A percentile compares a stretch with the other conserved stretches of the same genome.
Evolutionary conservation across 2,329 filamentous ascomycete species (phyloP).

Genomic region (Ophiocordyceps sinensis): DNA sequence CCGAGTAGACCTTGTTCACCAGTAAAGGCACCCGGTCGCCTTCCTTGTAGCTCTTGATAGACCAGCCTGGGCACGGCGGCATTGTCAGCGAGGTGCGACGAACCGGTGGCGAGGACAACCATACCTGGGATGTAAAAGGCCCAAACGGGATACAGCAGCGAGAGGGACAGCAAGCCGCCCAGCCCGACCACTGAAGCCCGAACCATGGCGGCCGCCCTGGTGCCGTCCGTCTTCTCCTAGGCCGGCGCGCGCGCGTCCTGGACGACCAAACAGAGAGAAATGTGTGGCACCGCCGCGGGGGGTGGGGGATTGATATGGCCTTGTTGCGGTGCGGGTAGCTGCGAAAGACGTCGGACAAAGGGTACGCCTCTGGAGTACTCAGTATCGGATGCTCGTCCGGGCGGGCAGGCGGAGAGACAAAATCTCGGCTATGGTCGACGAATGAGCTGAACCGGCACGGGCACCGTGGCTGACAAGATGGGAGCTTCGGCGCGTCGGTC

Average conservation of each 20-base stretch:
- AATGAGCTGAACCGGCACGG: too few species aligned
- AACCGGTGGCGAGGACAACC: slow-evolving; percentile 6
- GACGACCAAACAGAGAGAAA: too few species aligned
- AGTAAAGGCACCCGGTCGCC: slow-evolving; percentile 69
- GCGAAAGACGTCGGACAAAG: not conserved
- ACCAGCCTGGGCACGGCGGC: slow-evolving; percentile 51
- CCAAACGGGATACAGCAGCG: slow-evolving; percentile 22
- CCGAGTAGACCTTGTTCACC: slow-evolving; percentile 84
- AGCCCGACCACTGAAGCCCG: slow-evolving; percentile 17
- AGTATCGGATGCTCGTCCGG: too few species aligned
- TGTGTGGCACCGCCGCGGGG: not conserved
- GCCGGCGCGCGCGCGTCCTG: not conserved
- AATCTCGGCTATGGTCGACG: too few species aligned
- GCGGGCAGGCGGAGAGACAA: too few species aligned
- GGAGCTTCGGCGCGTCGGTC: too few species aligned
- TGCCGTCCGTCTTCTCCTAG: not conserved
- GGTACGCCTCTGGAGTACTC: too few species aligned
- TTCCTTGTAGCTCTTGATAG: slow-evolving; percentile 64
- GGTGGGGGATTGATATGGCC: too few species aligned
- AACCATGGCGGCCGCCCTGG: slow-evolving; percentile 5
- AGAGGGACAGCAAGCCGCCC: slow-evolving; percentile 26
- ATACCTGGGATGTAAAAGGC: slow-evolving; percentile 82
- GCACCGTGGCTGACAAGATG: too few species aligned
- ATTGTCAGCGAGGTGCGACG: slow-evolving; percentile 2
- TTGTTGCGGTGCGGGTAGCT: too few species aligned